Evolutionary conservation across 176 grass and related monocot genomes (phyloP).

Genomic region (Paspalum vaginatum): DNA sequence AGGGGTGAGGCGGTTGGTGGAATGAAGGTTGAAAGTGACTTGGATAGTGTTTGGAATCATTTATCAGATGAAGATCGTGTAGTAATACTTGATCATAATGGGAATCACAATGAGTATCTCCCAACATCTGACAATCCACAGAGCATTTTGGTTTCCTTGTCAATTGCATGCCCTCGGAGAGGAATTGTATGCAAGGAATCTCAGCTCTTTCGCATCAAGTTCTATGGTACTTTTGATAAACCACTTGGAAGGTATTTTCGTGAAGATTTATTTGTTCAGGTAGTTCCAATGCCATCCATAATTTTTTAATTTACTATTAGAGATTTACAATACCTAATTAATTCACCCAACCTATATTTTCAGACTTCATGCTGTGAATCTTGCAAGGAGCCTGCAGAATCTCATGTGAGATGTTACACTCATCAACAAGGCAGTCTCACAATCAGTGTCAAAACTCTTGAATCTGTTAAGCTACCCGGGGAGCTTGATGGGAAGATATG

Average conservation of each 20-base stretch:
- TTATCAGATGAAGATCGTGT: constrained; percentile 71
- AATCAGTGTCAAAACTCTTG: constrained; percentile 72
- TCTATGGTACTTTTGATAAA: constrained; percentile 98
- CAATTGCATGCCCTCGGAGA: constrained; percentile 68
- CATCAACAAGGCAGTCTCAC: constrained; percentile 94
- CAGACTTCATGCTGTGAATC: constrained; percentile 79
- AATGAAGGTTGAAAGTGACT: constrained; percentile 48
- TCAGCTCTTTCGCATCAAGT: constrained; percentile 89
- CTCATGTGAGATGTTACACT: constrained; percentile 91
- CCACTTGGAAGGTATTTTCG: constrained; percentile 92
- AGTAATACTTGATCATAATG: constrained; percentile 45
- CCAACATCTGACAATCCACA: constrained; percentile 79
- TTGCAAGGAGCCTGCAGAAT: constrained; percentile 87
- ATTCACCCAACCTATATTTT: constrained; percentile 28
- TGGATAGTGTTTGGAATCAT: constrained; percentile 53
- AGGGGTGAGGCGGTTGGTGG: constrained; percentile 29
- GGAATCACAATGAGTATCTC: constrained; percentile 61
- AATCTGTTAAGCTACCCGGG: constrained; percentile 69
- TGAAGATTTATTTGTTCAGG: constrained; percentile 93
- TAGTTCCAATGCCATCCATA: constrained; percentile 33
- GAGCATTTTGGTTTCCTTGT: constrained; percentile 96
- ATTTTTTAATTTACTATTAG: constrained; percentile 9
- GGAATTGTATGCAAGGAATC: constrained; percentile 83
- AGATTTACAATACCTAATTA: constrained; percentile 26
- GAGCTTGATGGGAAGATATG: constrained; percentile 89